These are phyloP conservation scores for Botryotinia globosa DNA, from an alignment of 2,329 filamentous ascomycete species.

Conservation along the genomic window DNA sequence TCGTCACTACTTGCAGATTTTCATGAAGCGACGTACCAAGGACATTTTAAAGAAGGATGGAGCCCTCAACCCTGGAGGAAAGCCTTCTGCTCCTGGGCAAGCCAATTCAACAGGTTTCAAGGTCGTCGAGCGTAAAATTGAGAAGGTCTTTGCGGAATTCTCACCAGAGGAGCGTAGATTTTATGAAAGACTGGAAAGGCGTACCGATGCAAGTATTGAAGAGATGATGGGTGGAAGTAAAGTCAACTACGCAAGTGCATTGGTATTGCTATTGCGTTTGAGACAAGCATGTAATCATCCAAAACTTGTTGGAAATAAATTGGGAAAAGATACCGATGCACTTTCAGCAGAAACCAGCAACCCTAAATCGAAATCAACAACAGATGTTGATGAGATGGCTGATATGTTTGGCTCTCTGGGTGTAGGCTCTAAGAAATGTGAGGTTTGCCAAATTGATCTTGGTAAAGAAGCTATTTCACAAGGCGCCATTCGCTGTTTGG, in stretches of 20 bases:
- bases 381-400: slow-evolving; percentile 73
- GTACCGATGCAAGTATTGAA: slow-evolving; percentile 82
- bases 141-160: slow-evolving; percentile 75
- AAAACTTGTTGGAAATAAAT: slow-evolving; percentile 77
- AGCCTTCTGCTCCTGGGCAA: slow-evolving; percentile 47
- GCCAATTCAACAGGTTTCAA: slow-evolving; percentile 69
- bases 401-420: slow-evolving; percentile 83
- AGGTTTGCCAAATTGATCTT: slow-evolving; percentile 37
- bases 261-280: slow-evolving; percentile 85
- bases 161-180: slow-evolving; percentile 78
- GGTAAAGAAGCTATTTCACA: slow-evolving; percentile 34
- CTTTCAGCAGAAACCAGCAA: slow-evolving; percentile 60
- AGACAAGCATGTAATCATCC: slow-evolving; percentile 95
- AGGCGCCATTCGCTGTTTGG: slow-evolving; percentile 62
- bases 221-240: slow-evolving; percentile 80
- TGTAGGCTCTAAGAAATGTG: slow-evolving; percentile 39
- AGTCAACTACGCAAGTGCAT: slow-evolving; percentile 87
- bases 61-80: slow-evolving; percentile 73
- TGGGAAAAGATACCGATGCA: slow-evolving; percentile 85
- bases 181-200: slow-evolving; percentile 77
- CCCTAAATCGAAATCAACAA: slow-evolving; percentile 45
- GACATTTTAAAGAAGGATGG: slow-evolving; percentile 90
- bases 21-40: slow-evolving; percentile 99
- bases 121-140: slow-evolving; percentile 86
- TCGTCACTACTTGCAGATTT: slow-evolving; percentile 80